Base-by-base conservation (phyloP, 2,329 filamentous ascomycete species). In the Penicillium griseofulvum region DNA sequence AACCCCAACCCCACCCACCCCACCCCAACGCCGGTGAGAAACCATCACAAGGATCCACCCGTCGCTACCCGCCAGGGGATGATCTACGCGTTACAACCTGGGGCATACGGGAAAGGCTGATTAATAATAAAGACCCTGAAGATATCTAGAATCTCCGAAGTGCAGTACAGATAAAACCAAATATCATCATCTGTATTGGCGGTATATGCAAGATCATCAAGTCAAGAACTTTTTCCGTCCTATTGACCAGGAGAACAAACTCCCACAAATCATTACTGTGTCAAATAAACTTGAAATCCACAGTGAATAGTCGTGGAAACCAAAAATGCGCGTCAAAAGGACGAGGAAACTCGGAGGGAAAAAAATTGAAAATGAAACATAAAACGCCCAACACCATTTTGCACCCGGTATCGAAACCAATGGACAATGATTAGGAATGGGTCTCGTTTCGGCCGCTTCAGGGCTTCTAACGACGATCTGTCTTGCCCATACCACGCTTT, bases 401-500 rank as follows among this genome's bases (percentile, higher is more conserved):
- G 61, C 62, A 66, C 63, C 65, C 66, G 63, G 64, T 60, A 64
- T 62, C 52, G 57, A 65, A 60, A 58, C 63, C 64, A 65, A 66
- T 64, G 55, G 58, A 65, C 55, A 54, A 65, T 58, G 67, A 69
- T 64, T 67, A 68, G 58, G 58, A 65, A 65, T 62, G 60, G 62
- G 63, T 65, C 59, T 68, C 62, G 65, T 65, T 62, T 63, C 44
- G 24, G 47, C 62, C 55, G 61, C 61, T 58, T 65, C 59, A 28
- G 54, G 36, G 43, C 54, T 49, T 63, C 67, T 71, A 77, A 65
- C 74, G 74, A 61, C 72, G 70, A 56, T 75, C 69, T 55, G 90
- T 93, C 82, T 94, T 96, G 76, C 94, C 93, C 71, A 96, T 92
- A 61, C 90, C 88, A 74, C 94, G 88, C 83, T 97, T 99, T 68